A percentile compares a stretch with the other conserved stretches of the same genome.
Evolutionary conservation across 148 eudicot species (phyloP).

Genomic region (Amaranthus hypochondriacus): DNA sequence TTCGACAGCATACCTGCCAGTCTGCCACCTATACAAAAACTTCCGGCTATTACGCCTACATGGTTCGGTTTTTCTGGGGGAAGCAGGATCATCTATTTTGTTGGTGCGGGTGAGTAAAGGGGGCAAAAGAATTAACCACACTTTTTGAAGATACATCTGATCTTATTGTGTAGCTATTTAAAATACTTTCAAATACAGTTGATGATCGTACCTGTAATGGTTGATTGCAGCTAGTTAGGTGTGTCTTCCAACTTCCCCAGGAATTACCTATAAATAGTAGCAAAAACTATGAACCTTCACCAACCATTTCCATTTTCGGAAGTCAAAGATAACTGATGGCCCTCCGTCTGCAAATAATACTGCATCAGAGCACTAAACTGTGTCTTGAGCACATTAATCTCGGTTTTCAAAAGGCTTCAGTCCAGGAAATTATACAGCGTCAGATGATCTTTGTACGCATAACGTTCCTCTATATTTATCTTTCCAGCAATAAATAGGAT

Average conservation of each 20-base stretch:
- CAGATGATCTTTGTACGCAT: background rate
- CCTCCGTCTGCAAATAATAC: background rate
- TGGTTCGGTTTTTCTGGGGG: background rate
- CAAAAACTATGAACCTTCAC: background rate
- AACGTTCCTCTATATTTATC: background rate
- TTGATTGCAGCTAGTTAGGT: background rate
- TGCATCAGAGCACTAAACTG: background rate
- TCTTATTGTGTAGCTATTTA: background rate
- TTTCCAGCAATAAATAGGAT: background rate
- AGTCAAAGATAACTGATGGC: constrained; percentile 1
- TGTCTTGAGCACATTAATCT: background rate
- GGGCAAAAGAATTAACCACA: too few relatives aligned
- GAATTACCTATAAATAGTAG: constrained; percentile 8
- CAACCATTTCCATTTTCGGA: background rate
- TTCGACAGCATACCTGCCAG: constrained; percentile 6
- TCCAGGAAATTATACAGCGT: background rate
- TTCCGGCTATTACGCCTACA: background rate
- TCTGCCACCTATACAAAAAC: constrained; percentile 26
- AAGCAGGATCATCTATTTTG: too few relatives aligned
- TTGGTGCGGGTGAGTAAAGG: too few relatives aligned
- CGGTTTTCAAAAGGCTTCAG: background rate
- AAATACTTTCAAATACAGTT: background rate
- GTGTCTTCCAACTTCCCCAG: background rate
- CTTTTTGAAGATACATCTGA: background rate
- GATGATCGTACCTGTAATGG: background rate